Percentiles rank a stretch among this genome's conserved stretches.
Evolutionary conservation across 805 yeast genomes (phyloP).

Genomic region (Wickerhamomyces sydowiorum): DNA sequence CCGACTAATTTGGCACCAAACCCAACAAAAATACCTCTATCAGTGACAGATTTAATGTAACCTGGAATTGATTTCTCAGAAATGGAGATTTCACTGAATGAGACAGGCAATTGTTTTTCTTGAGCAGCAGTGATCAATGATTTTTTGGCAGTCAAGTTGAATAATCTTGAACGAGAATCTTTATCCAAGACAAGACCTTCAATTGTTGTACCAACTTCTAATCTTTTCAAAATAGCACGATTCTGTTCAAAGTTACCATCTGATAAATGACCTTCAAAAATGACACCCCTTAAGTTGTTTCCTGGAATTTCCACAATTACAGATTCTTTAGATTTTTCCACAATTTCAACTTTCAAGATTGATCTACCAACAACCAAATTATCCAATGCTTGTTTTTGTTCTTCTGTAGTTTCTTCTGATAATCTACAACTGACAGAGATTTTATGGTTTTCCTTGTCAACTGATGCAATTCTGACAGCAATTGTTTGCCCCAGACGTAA

Average conservation of each 20-base stretch:
- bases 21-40: slow-evolving; percentile 74
- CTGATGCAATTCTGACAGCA: slow-evolving; percentile 54
- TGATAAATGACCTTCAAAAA: slow-evolving; percentile 68
- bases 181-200: slow-evolving; percentile 64
- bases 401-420: slow-evolving; percentile 41
- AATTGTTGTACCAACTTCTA: slow-evolving; percentile 54
- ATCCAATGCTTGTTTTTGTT: slow-evolving; percentile 41
- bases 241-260: slow-evolving; percentile 74
- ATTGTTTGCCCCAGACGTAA: slow-evolving; percentile 83
- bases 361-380: slow-evolving; percentile 56
- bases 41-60: slow-evolving; percentile 71
- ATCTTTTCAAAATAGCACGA: slow-evolving; percentile 56
- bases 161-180: slow-evolving; percentile 53
- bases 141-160: slow-evolving; percentile 58
- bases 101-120: slow-evolving; percentile 45
- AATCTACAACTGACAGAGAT: slow-evolving; percentile 72
- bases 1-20: slow-evolving; percentile 82
- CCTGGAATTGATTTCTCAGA: slow-evolving; percentile 55
- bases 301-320: slow-evolving; percentile 52
- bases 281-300: slow-evolving; percentile 57
- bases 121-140: slow-evolving; percentile 64
- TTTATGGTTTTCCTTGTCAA: slow-evolving; percentile 47
- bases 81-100: slow-evolving; percentile 50
- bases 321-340: slow-evolving; percentile 73
- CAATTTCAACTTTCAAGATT: slow-evolving; percentile 51